Evolutionary conservation across 371 early-diverging fungal species (phyloP).

Genomic region (Lichtheimia ornata): DNA sequence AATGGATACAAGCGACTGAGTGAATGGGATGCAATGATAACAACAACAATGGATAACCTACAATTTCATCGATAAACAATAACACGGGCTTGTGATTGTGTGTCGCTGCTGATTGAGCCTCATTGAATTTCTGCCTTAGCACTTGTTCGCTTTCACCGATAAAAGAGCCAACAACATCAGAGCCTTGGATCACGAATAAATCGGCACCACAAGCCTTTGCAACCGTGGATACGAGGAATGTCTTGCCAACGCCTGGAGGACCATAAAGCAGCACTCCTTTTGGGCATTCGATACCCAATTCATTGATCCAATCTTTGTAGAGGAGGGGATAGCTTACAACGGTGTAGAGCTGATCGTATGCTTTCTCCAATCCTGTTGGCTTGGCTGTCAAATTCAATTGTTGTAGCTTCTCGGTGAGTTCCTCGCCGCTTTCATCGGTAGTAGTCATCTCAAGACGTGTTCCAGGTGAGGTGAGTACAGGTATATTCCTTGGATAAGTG

Average conservation of each 20-base stretch:
- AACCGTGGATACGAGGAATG: conserved; percentile 74
- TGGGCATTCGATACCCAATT: conserved; percentile 78
- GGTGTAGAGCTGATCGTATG: conserved; percentile 71
- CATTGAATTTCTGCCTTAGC: conserved; percentile 81
- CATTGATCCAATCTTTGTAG: conserved; percentile 65
- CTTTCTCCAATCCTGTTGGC: conserved; percentile 33
- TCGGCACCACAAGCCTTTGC: conserved; percentile 63
- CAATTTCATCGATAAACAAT: conserved; percentile 99
- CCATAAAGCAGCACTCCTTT: conserved; percentile 91
- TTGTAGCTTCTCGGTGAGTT: conserved; percentile 10
- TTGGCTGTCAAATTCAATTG: conserved; percentile 6
- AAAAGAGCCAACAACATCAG: conserved; percentile 90
- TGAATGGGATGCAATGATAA: background rate
- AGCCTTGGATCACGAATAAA: conserved; percentile 76
- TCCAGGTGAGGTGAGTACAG: conserved; percentile 22
- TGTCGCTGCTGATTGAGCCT: conserved; percentile 62
- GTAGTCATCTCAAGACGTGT: conserved; percentile 22
- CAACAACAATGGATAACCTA: conserved; percentile 28
- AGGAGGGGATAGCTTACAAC: conserved; percentile 78
- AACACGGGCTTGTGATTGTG: conserved; percentile 66
- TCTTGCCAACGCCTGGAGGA: conserved; percentile 97
- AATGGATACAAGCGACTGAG: background rate
- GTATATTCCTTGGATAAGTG: conserved; percentile 27
- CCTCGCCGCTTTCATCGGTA: background rate
- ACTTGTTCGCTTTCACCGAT: conserved; percentile 94